Base-by-base conservation (phyloP, 2,329 filamentous ascomycete species). In the Monilinia vaccinii-corymbosi region DNA sequence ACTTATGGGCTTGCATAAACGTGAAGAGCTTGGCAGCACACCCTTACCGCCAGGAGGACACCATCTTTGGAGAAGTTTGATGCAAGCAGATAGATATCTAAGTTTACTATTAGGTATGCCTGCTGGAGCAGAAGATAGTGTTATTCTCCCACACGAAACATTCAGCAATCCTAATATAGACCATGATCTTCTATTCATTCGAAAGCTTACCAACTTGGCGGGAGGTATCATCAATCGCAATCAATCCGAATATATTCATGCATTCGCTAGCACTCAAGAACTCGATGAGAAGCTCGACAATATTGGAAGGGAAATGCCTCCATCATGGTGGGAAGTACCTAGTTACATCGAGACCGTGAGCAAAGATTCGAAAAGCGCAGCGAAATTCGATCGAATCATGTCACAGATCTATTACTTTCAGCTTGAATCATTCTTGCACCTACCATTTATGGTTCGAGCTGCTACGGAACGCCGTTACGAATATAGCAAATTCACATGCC, bases 51-150 rank as follows among this genome's bases (percentile, higher is more conserved):
- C n/a, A 52, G 61, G 38, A 23, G 71, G 70, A 72, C 38, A 69
- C 71, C 2, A 66, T 3, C 58, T 79, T 63, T 81, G 78, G 79
- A 77, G 74, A 56, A 75, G 76, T 8, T 68, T 81, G 0, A 65
- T 79, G 1, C 69, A 70, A 11, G 68, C 72, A 2, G 79, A 82
- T 56, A 75, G 78, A 1, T 77, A 78, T 50, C 70, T 81, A 4
- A 65, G 64, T n/a, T 61, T 71, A 18, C 61, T 71, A 23, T 60
- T 71, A 21, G 69, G 69, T 13, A 58, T 69, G 16, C 68, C 69
- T 21, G 61, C 60, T 23, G 69, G 67, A 21, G 61, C 61, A 3
- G 49, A 36, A 11, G 64, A 68, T 34, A 61, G 60, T 18, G 28
- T 36, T 5, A 66, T 69, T 25, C 42, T 36, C 1, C 55, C 62